Base-by-base conservation (phyloP, 2,329 filamentous ascomycete genomes). In the Diaporthe destruens region DNA sequence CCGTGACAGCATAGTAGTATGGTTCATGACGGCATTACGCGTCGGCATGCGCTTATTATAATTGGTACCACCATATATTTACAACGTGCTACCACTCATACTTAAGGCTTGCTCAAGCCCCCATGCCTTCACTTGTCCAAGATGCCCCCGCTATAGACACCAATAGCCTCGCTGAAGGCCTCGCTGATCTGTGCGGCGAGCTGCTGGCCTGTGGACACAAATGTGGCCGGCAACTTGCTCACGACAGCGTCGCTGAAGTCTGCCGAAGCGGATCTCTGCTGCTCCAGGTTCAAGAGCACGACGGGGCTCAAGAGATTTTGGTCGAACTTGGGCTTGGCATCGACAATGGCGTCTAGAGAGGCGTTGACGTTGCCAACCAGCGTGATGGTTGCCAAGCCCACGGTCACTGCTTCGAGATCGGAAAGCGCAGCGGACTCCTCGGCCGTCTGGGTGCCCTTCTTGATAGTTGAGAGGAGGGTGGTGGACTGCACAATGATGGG, bases 241-340 rank as follows among this genome's bases (percentile, higher is more conserved):
- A 84, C 73, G 12, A 86, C 77, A 0, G 81, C 81, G 3, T 72
- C 73, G 51, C 81, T 81, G 53, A 86, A 81, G 12, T 82, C 78
- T 32, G 77, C 77, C 0, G 84, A 84, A 0, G 85, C 83, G 1
- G 76, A 74, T 76, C 82, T 81, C 78, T 87, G 80, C 8, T 81
- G 72, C 71, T 82, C 76, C 34, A 88, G 75, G 72, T 82, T 84
- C 20, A 84, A 55, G 51, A 85, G 77, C 47, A 87, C 85, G 47
- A 85, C 76, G 0, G 85, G 84, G 59, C 79, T 80, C 47, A 87
- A 75, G 1, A 85, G 68, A 7, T 86, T 76, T 51, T 78, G 78
- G 75, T 86, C 82, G 72, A 87, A 88, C 74, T 85, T 83, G 25
- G 77, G 80, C 78, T 86, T 85, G 36, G 80, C 77, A 14, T 72